Percentiles rank a stretch among this genome's conserved stretches.
phyloP scores from a whole-genome alignment of 805 yeast genomes.

The Torulaspora maleeae region DNA sequence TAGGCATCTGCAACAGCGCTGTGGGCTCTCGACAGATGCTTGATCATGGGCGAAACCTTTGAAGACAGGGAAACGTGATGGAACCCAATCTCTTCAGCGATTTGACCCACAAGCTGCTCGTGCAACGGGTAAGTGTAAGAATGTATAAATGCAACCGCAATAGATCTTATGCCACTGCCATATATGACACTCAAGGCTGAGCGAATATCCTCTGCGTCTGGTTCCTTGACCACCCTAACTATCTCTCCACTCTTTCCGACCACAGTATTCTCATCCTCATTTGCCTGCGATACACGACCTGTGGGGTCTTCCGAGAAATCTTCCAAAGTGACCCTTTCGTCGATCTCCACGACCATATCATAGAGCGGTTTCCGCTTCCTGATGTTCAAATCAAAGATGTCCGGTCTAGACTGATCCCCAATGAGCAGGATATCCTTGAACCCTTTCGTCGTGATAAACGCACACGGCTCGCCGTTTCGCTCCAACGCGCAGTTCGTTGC shows the following conservation, averaged over 20 bases:
- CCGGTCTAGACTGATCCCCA: slow-evolving; percentile 90
- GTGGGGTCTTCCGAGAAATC: slow-evolving; percentile 72
- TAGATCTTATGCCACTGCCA: slow-evolving; percentile 56
- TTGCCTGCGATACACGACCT: slow-evolving; percentile 18
- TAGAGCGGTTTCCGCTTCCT: slow-evolving; percentile 67
- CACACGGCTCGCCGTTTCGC: slow-evolving; percentile 86
- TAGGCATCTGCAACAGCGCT: slow-evolving; percentile 81
- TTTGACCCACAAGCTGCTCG: slow-evolving; percentile 52
- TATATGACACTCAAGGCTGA: slow-evolving; percentile 43
- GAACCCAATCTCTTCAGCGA: slow-evolving; percentile 66
- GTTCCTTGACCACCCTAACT: slow-evolving; percentile 50
- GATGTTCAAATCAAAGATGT: slow-evolving; percentile 78
- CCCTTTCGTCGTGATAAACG: slow-evolving; percentile 81
- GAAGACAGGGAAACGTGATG: slow-evolving; percentile 62
- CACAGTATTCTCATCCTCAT: slow-evolving; percentile 33
- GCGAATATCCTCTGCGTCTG: slow-evolving; percentile 44
- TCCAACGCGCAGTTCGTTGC: slow-evolving; percentile 94
- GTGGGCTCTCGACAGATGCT: slow-evolving; percentile 67
- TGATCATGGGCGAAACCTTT: slow-evolving; percentile 73
- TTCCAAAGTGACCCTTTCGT: slow-evolving; percentile 84
- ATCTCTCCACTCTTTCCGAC: slow-evolving; percentile 66
- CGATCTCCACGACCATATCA: slow-evolving; percentile 73
- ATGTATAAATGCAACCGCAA: slow-evolving; percentile 70
- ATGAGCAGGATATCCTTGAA: slow-evolving; percentile 76
- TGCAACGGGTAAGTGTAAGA: slow-evolving; percentile 70